Percentiles rank a stretch among this genome's conserved stretches.
Conservation (phyloP, 148 eudicot species). For the Chenopodium berlandieri region DNA sequence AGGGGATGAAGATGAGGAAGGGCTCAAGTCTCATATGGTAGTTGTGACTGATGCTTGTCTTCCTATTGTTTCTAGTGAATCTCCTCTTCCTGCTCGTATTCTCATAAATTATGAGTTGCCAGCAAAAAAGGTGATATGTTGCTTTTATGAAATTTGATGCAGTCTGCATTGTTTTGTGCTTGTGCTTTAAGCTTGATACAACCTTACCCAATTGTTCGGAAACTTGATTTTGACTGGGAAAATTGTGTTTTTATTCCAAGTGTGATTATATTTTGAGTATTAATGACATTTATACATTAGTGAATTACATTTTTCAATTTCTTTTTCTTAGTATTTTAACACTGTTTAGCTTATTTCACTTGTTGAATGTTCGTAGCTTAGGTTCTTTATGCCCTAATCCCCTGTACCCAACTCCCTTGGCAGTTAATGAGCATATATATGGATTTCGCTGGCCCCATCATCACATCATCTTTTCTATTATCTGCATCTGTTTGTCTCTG, state of each 20-base stretch:
- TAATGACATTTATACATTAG: not conserved
- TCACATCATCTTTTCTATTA: not conserved
- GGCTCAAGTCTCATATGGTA: conserved; percentile 62
- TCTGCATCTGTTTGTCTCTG: not conserved
- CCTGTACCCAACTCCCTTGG: not conserved
- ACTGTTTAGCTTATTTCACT: not conserved
- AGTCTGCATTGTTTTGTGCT: not conserved
- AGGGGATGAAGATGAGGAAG: conserved; percentile 42
- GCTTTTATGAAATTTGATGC: not conserved
- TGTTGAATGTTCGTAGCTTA: not conserved
- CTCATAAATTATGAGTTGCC: conserved; percentile 89
- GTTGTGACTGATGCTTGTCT: conserved; percentile 90
- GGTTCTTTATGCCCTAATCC: not conserved
- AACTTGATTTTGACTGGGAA: not conserved
- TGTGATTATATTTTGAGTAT: not conserved
- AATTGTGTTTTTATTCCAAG: not conserved
- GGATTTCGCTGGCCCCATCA: not conserved
- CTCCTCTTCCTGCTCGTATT: conserved; percentile 62
- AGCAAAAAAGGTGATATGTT: conserved; percentile 54
- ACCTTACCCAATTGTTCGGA: not conserved
- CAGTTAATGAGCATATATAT: not conserved
- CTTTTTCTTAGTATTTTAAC: not conserved
- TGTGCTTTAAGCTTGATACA: not conserved
- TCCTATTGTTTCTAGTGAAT: conserved; percentile 70
- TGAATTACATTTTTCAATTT: not conserved